These are phyloP conservation scores for Hylodesmum podocarpum DNA, from an alignment of 306 rosid species.

Conservation along the genomic window DNA sequence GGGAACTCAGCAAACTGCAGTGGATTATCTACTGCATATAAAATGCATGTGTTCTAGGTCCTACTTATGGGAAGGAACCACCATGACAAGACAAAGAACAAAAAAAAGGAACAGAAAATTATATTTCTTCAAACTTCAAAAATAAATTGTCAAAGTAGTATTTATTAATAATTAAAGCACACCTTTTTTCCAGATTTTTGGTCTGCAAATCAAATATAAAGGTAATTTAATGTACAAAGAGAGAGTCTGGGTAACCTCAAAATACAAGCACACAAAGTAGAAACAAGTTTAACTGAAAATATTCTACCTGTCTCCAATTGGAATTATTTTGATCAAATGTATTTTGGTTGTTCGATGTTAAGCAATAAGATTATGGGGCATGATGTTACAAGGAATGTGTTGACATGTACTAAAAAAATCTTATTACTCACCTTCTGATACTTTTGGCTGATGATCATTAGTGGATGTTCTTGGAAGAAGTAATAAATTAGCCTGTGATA, in stretches of 20 bases:
- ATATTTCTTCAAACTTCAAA: constrained; percentile 4
- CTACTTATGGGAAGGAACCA: neutral
- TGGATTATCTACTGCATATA: neutral
- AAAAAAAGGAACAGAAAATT: neutral
- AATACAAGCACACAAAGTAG: neutral
- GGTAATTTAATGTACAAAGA: neutral
- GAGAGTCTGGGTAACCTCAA: neutral
- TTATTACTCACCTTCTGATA: constrained; percentile 67
- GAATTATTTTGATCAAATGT: neutral
- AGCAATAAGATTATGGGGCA: neutral
- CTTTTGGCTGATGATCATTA: constrained; percentile 85
- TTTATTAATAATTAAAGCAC: neutral
- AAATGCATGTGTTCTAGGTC: neutral
- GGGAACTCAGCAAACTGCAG: constrained; percentile 4
- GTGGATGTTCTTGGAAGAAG: constrained; percentile 84
- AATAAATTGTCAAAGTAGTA: neutral
- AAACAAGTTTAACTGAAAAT: constrained; percentile 14
- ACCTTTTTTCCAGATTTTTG: neutral
- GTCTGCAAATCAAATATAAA: neutral
- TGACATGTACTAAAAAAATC: constrained; percentile 18
- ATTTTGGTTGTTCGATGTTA: constrained; percentile 1
- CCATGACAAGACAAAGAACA: neutral
- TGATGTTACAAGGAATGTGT: constrained; percentile 16
- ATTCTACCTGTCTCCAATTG: constrained; percentile 2
- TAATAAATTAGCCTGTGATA: constrained; percentile 87